Base-by-base conservation (phyloP, 2,329 filamentous ascomycete species). In the Chalaropsis thielavioides region DNA sequence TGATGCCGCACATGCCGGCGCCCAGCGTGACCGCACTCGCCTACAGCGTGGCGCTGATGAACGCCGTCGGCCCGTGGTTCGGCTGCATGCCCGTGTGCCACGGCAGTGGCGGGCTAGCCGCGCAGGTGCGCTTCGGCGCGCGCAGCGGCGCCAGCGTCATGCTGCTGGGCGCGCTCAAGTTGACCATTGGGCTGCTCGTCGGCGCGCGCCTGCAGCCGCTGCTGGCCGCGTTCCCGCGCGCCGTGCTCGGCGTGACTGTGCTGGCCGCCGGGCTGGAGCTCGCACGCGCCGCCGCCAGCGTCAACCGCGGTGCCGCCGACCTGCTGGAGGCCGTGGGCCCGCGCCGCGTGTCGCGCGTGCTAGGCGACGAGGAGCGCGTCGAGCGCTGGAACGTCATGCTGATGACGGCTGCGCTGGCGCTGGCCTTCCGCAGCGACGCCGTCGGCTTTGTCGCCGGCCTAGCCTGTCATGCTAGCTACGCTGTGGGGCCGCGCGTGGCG, bases 31-130 rank as follows among this genome's bases (percentile, higher is more conserved):
- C 90, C 0, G 80, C 85, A 0, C 79, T 97, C 38, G 92, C 92
- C 1, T 73, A 92, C 67, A 95, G 90, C 64, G 89, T 97, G 3
- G 86, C 87, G 0, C 71, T 79, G 1, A 95, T 96, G 83, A 97
- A 97, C 72, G 77, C 96, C 2, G 73, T 88, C 0, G 88, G 88
- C 17, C 92, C 89, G 71, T 95, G 90, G 89, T 95, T 96, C 71
- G 92, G 92, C 60, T 88, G 88, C 4, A 97, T 96, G 94, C 94
- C 92, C 2, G 85, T 94, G 3, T 97, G 94, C 72, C 94, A 97
- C 72, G 92, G 92, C 4, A 90, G 90, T 0, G 92, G 92, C 1
- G 92, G 92, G 0, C 78, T 97, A 0, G 94, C 94, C 4, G 94
- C 88, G 0, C 92, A 97, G 73, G 90, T 90, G 73, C 85, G 90